Evolutionary conservation across 116 monocot genomes (phyloP).

Genomic region (Cymodocea nodosa): DNA sequence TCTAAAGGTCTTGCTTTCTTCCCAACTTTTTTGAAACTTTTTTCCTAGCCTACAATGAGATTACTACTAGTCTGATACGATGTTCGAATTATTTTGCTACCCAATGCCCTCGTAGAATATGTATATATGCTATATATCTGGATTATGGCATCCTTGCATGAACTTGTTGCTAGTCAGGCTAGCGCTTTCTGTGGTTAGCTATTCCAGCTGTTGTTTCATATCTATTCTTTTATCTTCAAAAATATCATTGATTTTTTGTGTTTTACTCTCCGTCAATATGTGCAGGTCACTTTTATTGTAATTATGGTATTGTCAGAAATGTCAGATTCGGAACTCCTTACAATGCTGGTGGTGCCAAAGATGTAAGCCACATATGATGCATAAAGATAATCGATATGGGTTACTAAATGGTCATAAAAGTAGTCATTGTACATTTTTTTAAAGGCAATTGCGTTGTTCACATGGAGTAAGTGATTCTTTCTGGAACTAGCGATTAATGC

Average conservation of each 20-base stretch:
- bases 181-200: no score
- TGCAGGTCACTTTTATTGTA: slow-evolving; percentile 15
- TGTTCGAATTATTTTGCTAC: no score
- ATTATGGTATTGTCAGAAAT: slow-evolving; percentile 3
- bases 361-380: slow-evolving; percentile 9
- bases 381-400: neutral
- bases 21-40: no score
- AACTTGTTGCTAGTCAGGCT: no score
- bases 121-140: no score
- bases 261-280: neutral
- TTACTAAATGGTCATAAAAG: neutral
- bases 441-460: neutral
- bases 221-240: neutral
- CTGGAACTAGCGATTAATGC: neutral
- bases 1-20: no score
- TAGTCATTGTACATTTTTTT: neutral
- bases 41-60: no score
- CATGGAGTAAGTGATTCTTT: neutral
- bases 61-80: no score
- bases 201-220: neutral
- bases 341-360: neutral
- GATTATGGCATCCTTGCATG: no score
- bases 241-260: neutral
- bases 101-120: no score
- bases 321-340: slow-evolving; percentile 5